Evolutionary conservation across 805 yeast species (phyloP).

Genomic region (Lipomyces lipofer): DNA sequence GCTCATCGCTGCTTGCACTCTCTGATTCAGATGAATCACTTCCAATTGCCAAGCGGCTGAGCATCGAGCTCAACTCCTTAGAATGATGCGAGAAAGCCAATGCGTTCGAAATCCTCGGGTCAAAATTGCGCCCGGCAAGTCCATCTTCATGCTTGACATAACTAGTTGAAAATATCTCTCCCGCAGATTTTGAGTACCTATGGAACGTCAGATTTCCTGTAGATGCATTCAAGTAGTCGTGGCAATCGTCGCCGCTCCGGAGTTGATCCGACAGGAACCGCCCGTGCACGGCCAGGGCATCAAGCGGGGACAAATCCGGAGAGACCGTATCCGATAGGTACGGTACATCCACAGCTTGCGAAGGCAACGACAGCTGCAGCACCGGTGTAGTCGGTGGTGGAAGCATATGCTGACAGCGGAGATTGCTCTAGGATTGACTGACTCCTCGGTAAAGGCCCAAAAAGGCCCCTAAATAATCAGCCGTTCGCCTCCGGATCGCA

Average conservation of each 20-base stretch:
- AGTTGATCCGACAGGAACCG: background rate
- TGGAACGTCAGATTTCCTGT: background rate
- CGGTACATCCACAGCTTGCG: too few relatives aligned
- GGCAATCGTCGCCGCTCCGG: background rate
- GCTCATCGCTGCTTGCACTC: background rate
- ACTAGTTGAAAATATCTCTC: background rate
- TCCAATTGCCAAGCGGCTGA: background rate
- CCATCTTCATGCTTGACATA: background rate
- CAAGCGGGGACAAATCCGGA: slow-evolving; percentile 5
- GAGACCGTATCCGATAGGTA: too few relatives aligned
- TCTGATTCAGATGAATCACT: background rate
- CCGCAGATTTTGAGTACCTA: background rate
- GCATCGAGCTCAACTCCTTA: background rate
- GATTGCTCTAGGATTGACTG: too few relatives aligned
- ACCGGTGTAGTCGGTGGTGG: too few relatives aligned
- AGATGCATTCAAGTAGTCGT: background rate
- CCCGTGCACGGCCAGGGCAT: slow-evolving; percentile 3
- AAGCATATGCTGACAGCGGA: too few relatives aligned
- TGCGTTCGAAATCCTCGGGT: background rate
- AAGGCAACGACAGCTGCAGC: too few relatives aligned
- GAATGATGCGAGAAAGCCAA: background rate
- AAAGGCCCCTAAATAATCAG: too few relatives aligned
- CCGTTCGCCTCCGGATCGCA: too few relatives aligned
- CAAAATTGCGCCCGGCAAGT: too few relatives aligned
- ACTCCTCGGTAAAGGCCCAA: too few relatives aligned